Evolutionary conservation across 2,329 filamentous ascomycete genomes (phyloP).

Genomic region (Nannizzia gypsea): DNA sequence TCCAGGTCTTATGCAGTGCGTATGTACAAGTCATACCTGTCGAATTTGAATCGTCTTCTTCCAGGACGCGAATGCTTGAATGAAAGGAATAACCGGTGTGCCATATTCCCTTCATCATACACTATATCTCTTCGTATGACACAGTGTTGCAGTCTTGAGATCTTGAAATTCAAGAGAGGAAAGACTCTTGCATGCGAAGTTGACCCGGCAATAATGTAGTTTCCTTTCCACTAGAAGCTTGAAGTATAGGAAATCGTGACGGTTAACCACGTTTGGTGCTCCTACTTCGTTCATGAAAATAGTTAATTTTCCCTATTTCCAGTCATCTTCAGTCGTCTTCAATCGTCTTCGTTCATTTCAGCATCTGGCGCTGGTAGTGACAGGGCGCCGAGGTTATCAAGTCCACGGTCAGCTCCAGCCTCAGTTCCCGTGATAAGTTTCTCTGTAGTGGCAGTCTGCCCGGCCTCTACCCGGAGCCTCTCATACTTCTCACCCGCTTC

Average conservation of each 20-base stretch:
- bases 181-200: neutral
- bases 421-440: constrained; percentile 19
- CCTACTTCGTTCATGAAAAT: neutral
- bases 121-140: neutral
- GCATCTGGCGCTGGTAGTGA: neutral
- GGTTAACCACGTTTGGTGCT: neutral
- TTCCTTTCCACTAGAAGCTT: neutral
- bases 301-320: neutral
- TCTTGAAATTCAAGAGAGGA: neutral
- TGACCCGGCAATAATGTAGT: neutral
- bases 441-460: constrained; percentile 18
- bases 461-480: constrained; percentile 39
- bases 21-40: constrained; percentile 17
- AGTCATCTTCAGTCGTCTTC: neutral
- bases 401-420: constrained; percentile 24
- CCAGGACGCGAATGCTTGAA: constrained; percentile 20
- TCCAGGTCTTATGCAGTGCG: neutral
- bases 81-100: constrained; percentile 21
- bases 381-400: constrained; percentile 28
- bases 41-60: constrained; percentile 12
- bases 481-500: constrained; percentile 66
- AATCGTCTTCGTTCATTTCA: neutral
- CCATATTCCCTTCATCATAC: constrained; percentile 15
- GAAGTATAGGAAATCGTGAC: constrained; percentile 6
- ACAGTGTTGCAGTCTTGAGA: neutral